A percentile compares a stretch with the other conserved stretches of the same genome.
Evolutionary conservation across 73 alveolate genomes (phyloP).

Genomic region (Paramecium pentaurelia): DNA sequence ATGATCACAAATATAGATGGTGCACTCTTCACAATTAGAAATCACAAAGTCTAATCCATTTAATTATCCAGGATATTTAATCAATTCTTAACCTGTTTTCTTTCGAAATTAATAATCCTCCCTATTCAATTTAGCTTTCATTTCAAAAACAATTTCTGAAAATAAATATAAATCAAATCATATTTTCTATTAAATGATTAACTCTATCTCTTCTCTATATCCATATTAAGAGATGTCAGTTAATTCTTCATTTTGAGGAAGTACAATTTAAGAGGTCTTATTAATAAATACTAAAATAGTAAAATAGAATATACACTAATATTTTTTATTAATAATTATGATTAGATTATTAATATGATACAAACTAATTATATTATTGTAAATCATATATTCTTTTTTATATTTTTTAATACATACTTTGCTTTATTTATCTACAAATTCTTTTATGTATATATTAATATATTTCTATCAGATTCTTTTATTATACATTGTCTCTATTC

Average conservation of each 20-base stretch:
- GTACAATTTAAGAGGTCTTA: not conserved
- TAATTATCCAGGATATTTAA: slow-evolving; percentile 80
- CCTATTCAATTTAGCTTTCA: slow-evolving; percentile 63
- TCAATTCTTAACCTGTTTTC: slow-evolving; percentile 67
- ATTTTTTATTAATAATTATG: no score
- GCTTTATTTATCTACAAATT: no score
- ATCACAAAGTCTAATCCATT: slow-evolving; percentile 78
- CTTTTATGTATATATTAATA: no score
- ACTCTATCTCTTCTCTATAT: not conserved
- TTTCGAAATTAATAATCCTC: slow-evolving; percentile 69
- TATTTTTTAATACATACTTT: no score
- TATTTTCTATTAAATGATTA: not conserved
- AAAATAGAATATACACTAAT: not conserved
- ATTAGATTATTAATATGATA: no score
- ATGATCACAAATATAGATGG: slow-evolving; percentile 71
- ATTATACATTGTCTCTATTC: no score
- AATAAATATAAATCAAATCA: not conserved
- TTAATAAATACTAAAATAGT: not conserved
- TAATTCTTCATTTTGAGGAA: not conserved
- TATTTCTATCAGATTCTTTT: no score
- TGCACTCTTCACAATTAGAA: slow-evolving; percentile 72
- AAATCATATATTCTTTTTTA: no score
- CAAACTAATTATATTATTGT: no score
- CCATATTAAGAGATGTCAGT: not conserved
- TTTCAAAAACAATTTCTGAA: not conserved